phyloP scores from a whole-genome alignment of 768 basidiomycete genomes.

The Brasilioporus rufonigricans region DNA sequence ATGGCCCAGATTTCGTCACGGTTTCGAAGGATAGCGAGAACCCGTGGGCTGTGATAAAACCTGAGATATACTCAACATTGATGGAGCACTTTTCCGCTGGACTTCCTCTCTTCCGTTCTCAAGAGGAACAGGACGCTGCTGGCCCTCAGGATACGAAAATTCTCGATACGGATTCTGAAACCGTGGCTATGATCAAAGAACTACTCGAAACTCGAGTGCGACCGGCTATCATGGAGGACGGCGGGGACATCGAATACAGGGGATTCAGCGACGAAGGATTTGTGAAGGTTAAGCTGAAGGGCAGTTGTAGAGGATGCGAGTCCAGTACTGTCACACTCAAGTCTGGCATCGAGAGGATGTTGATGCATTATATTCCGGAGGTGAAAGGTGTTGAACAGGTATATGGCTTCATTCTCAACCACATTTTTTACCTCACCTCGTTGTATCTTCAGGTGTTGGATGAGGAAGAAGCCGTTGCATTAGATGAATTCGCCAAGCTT shows the following conservation, averaged over 20 bases:
- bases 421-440: slow-evolving; percentile 5
- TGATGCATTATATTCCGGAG: slow-evolving; percentile 98
- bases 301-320: slow-evolving; percentile 93
- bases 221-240: slow-evolving; percentile 98
- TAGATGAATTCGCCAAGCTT: slow-evolving; percentile 87
- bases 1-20: slow-evolving; percentile 97
- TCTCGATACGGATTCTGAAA: slow-evolving; percentile 91
- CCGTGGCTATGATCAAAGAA: slow-evolving; percentile 99
- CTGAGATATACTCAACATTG: slow-evolving; percentile 91
- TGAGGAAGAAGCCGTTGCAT: slow-evolving; percentile 82
- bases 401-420: slow-evolving; percentile 2
- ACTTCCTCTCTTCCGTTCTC: slow-evolving; percentile 78
- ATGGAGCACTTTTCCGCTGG: slow-evolving; percentile 99
- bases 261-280: slow-evolving; percentile 84
- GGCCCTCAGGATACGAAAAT: slow-evolving; percentile 94
- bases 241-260: slow-evolving; percentile 95
- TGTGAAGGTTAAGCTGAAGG: slow-evolving; percentile 90
- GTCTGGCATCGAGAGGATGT: slow-evolving; percentile 96
- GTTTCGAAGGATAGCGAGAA: slow-evolving; percentile 88
- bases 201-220: slow-evolving; percentile 91
- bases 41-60: slow-evolving; percentile 89
- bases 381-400: slow-evolving; percentile 91
- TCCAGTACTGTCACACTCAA: slow-evolving; percentile 95
- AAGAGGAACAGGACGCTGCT: slow-evolving; percentile 74
- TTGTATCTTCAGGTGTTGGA: slow-evolving; percentile 65